These are phyloP conservation scores for Deuterostichococcus epilithicus DNA, from an alignment of 139 green algal species.

Conservation along the genomic window DNA sequence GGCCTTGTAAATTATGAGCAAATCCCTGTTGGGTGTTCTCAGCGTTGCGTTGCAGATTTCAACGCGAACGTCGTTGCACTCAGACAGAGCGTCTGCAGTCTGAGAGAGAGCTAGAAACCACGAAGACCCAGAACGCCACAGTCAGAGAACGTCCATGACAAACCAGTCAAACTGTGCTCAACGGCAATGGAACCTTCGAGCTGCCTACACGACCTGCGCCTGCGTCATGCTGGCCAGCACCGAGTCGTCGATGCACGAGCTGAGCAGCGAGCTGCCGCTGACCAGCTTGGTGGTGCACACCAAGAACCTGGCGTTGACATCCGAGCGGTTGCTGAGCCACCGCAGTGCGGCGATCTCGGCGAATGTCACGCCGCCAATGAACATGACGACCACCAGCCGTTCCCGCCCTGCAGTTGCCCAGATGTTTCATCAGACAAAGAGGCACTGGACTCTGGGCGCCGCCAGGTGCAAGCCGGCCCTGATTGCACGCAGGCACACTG, in stretches of 20 bases:
- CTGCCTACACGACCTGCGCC: not conserved
- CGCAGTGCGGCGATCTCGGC: conserved; percentile 83
- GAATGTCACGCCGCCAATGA: conserved; percentile 86
- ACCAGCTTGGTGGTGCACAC: conserved; percentile 79
- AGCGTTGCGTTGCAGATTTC: no score
- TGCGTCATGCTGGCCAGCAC: conserved; percentile 6
- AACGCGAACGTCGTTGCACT: no score
- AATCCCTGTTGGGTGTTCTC: no score
- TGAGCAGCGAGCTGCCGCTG: conserved; percentile 67
- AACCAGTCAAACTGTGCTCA: no score
- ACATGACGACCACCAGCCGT: conserved; percentile 69
- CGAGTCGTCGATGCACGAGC: conserved; percentile 13
- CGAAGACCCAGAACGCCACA: not conserved
- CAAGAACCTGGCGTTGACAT: conserved; percentile 65
- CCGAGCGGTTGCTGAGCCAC: conserved; percentile 52
- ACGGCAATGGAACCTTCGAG: no score
- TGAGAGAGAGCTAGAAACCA: no score
- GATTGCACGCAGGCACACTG: conserved; percentile 12
- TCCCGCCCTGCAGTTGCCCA: no score
- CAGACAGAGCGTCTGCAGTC: no score
- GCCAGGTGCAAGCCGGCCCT: no score
- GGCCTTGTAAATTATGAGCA: no score
- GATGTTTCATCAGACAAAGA: not conserved
- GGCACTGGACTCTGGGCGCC: conserved; percentile 3
- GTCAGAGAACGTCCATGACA: no score